phyloP scores from a whole-genome alignment of 2,329 filamentous ascomycete species.

The Monosporascus ibericus region DNA sequence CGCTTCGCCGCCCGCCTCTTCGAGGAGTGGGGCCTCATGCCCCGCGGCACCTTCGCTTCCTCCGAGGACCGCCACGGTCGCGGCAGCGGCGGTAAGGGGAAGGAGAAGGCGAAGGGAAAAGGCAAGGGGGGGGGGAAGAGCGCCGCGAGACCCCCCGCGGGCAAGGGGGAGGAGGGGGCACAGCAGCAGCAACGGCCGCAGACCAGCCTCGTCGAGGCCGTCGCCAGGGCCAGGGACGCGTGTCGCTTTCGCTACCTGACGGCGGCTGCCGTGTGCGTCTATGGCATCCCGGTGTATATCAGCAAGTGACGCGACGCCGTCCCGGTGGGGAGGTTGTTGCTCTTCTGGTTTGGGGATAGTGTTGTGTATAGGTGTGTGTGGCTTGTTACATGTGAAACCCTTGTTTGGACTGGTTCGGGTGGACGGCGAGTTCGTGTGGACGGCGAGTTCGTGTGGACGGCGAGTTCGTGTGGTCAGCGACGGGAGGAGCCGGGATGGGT shows the following conservation, averaged over 20 bases:
- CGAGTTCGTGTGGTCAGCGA: too few species aligned
- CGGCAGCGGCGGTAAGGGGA: constrained; percentile 19
- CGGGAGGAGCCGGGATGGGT: background rate
- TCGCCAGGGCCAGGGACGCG: constrained; percentile 66
- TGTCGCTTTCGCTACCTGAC: constrained; percentile 90
- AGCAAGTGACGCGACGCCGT: constrained; percentile 20
- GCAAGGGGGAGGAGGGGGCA: constrained; percentile 13
- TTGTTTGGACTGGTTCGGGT: too few species aligned
- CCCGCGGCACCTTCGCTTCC: constrained; percentile 37
- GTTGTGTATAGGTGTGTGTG: background rate
- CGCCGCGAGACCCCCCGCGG: constrained; percentile 9
- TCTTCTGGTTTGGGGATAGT: background rate
- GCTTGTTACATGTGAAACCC: background rate
- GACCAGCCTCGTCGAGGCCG: constrained; percentile 70
- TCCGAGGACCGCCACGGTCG: constrained; percentile 16
- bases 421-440: too few species aligned
- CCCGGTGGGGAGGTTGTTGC: background rate
- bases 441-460: too few species aligned
- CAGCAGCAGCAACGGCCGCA: constrained; percentile 8
- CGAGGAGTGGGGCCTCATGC: constrained; percentile 78
- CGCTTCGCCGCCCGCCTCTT: constrained; percentile 75
- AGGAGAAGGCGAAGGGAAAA: constrained; percentile 24
- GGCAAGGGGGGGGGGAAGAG: constrained; percentile 16
- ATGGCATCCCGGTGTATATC: constrained; percentile 89
- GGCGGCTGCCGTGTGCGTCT: constrained; percentile 87